Percentiles rank a stretch among this genome's conserved stretches.
phyloP scores from a whole-genome alignment of 2,329 filamentous ascomycete genomes.

The Periconia sp. region DNA sequence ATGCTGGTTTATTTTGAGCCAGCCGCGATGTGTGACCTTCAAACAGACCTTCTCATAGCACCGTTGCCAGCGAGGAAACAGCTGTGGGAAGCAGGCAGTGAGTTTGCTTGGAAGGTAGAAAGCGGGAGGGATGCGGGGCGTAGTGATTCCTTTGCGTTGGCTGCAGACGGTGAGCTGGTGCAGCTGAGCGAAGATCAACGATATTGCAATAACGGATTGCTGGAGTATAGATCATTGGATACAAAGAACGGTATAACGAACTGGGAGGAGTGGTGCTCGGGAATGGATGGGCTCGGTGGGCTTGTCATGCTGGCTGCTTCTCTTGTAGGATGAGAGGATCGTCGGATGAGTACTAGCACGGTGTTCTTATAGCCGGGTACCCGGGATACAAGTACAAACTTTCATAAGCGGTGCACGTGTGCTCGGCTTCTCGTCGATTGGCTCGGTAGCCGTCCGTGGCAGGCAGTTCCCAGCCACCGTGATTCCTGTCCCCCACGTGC shows the following conservation, averaged over 20 bases:
- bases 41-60: conserved; percentile 46
- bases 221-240: conserved; percentile 14
- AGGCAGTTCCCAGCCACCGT: too few relatives aligned
- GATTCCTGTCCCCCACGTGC: too few relatives aligned
- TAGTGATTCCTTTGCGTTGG: conserved; percentile 36
- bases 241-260: conserved; percentile 21
- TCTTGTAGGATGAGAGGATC: conserved; percentile 53
- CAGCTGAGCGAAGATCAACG: conserved; percentile 30
- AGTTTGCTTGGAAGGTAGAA: conserved; percentile 44
- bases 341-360: too few relatives aligned
- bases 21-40: conserved; percentile 44
- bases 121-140: conserved; percentile 24
- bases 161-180: conserved; percentile 42
- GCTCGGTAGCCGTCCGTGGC: too few relatives aligned
- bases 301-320: conserved; percentile 56
- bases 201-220: conserved; percentile 26
- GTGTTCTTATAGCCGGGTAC: too few relatives aligned
- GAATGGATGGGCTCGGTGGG: conserved; percentile 54
- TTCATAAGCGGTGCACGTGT: too few relatives aligned
- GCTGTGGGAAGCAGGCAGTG: conserved; percentile 53
- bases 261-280: conserved; percentile 56
- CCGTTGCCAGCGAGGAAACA: conserved; percentile 52
- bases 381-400: too few relatives aligned
- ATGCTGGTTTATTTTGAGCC: conserved; percentile 54
- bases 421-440: too few relatives aligned